phyloP scores from a whole-genome alignment of 495 filamentous ascomycete species.

The Penicillium psychrofluorescens region DNA sequence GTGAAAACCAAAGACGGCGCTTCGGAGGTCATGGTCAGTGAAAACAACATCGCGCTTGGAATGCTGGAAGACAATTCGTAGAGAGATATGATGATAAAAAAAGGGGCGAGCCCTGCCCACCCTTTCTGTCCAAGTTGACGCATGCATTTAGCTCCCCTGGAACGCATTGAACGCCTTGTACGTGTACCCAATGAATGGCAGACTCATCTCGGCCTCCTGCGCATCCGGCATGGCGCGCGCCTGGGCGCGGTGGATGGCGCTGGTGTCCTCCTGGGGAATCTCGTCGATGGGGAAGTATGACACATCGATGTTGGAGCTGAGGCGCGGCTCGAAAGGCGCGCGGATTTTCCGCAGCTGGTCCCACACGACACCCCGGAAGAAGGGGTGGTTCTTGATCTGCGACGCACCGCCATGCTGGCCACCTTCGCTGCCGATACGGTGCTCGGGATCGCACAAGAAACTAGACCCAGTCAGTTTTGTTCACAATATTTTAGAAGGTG shows the following conservation, averaged over 20 bases:
- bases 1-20: conserved; percentile 24
- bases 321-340: conserved; percentile 89
- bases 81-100: conserved; percentile 10
- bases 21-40: conserved; percentile 27
- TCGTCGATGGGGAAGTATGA: conserved; percentile 98
- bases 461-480: conserved; percentile 36
- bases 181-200: conserved; percentile 97
- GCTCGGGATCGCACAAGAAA: conserved; percentile 84
- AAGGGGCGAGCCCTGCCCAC: background rate
- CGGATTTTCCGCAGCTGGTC: conserved; percentile 84
- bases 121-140: too few species aligned
- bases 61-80: conserved; percentile 31
- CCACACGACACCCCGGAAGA: conserved; percentile 95
- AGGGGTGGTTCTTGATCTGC: conserved; percentile 88
- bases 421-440: conserved; percentile 60
- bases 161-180: conserved; percentile 96
- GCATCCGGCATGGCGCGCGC: conserved; percentile 54
- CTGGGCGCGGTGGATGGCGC: conserved; percentile 59
- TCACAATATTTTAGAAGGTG: background rate
- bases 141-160: conserved; percentile 27
- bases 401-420: conserved; percentile 71
- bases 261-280: conserved; percentile 87
- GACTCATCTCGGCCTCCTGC: conserved; percentile 73
- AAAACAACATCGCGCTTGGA: conserved; percentile 30
- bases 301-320: conserved; percentile 90